Conservation (phyloP, 805 yeast genomes). For the Hanseniaspora vineae region DNA sequence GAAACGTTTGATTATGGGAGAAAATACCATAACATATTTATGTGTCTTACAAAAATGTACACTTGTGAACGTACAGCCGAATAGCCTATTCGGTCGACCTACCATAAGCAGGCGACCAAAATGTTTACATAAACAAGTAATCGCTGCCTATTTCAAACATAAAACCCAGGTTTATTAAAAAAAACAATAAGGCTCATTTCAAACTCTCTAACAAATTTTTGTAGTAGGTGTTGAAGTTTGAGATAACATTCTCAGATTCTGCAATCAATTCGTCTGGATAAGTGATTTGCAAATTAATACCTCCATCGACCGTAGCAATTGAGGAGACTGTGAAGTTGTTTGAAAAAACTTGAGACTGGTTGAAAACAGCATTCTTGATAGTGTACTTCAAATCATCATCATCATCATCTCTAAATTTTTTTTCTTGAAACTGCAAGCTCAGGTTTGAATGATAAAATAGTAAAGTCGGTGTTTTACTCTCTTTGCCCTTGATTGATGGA, state of each 20-base stretch:
- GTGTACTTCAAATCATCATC: neutral
- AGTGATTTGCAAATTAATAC: conserved; percentile 1
- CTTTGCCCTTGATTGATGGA: neutral
- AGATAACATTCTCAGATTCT: neutral
- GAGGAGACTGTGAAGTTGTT: conserved; percentile 1
- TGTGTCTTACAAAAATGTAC: too few species aligned
- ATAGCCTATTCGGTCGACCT: too few species aligned
- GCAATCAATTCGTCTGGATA: neutral
- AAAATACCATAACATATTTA: too few species aligned
- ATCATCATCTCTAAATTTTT: neutral
- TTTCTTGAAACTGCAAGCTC: neutral
- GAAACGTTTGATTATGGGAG: too few species aligned
- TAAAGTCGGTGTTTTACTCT: neutral
- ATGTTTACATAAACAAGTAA: too few species aligned
- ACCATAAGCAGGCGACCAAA: too few species aligned
- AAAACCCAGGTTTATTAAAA: neutral
- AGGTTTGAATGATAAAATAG: conserved; percentile 3
- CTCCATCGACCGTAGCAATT: neutral
- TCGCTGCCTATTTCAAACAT: too few species aligned
- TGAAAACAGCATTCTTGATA: conserved; percentile 1
- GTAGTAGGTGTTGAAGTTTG: neutral
- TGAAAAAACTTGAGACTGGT: neutral
- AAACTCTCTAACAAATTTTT: neutral
- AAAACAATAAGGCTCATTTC: neutral
- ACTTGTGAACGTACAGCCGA: too few species aligned